These are phyloP conservation scores for Casaregolazyma suthepensis DNA, from an alignment of 1,139 yeast genomes.

Conservation along the genomic window DNA sequence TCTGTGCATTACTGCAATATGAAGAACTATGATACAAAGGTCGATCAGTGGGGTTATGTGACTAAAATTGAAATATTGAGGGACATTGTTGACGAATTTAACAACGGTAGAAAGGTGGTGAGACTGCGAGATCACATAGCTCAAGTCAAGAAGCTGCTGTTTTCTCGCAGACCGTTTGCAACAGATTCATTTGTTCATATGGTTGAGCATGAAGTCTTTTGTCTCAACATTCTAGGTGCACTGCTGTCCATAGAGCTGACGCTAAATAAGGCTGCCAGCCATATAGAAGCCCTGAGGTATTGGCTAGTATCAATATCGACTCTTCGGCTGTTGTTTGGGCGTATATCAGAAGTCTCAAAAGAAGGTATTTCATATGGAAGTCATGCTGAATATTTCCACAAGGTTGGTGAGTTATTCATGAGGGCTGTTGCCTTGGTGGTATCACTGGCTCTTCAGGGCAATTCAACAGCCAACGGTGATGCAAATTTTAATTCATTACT, in stretches of 20 bases:
- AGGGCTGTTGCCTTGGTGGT: background rate
- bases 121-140: background rate
- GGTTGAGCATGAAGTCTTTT: slow-evolving; percentile 2
- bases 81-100: background rate
- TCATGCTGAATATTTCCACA: slow-evolving; percentile 2
- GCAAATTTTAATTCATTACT: background rate
- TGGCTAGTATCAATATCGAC: background rate
- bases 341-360: background rate
- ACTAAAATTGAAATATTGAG: background rate
- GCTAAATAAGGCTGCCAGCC: background rate
- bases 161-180: background rate
- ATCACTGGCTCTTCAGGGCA: background rate
- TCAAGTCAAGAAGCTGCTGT: background rate
- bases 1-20: background rate
- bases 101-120: background rate
- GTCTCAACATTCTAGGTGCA: background rate
- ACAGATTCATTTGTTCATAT: background rate
- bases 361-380: background rate
- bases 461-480: background rate
- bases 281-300: slow-evolving; percentile 2
- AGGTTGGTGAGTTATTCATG: slow-evolving; percentile 4
- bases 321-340: background rate
- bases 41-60: background rate
- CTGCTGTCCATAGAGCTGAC: background rate
- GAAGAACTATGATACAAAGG: background rate